Conservation (phyloP, 2,329 filamentous ascomycete genomes). For the Apiospora pterosperma region DNA sequence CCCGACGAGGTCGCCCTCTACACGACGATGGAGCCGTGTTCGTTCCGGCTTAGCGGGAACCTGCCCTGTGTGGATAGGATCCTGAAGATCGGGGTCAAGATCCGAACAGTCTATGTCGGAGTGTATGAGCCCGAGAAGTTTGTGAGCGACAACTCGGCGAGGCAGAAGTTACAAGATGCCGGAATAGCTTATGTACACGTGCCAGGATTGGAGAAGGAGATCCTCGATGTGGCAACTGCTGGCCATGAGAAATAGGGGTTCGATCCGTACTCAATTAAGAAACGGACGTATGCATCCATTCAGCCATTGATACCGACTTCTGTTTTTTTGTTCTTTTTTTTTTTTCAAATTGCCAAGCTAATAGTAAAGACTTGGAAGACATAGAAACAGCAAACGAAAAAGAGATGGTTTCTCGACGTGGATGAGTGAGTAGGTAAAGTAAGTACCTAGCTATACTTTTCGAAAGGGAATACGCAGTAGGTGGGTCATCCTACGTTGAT, state of each 20-base stretch:
- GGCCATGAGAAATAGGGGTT: conserved; percentile 54
- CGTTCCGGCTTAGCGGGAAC: conserved; percentile 70
- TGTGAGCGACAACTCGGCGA: conserved; percentile 76
- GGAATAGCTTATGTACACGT: conserved; percentile 75
- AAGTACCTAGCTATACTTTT: too few relatives aligned
- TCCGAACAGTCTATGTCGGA: conserved; percentile 80
- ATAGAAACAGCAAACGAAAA: background rate
- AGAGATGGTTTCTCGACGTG: too few relatives aligned
- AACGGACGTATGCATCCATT: background rate
- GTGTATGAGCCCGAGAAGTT: conserved; percentile 89
- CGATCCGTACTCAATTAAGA: background rate
- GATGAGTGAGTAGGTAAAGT: too few relatives aligned
- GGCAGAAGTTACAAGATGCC: conserved; percentile 63
- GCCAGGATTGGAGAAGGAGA: conserved; percentile 73
- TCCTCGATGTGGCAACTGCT: conserved; percentile 76
- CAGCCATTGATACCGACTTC: background rate
- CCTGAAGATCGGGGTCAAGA: conserved; percentile 54
- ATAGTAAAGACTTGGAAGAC: background rate
- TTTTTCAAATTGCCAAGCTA: too few relatives aligned
- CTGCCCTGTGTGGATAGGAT: conserved; percentile 77
- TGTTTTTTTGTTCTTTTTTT: too few relatives aligned
- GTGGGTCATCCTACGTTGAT: too few relatives aligned
- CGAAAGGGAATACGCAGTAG: background rate
- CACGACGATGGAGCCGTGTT: conserved; percentile 90
- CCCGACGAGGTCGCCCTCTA: conserved; percentile 63